A percentile compares a stretch with the other conserved stretches of the same genome.
Conservation (phyloP, 495 filamentous ascomycete genomes). For the Daldinia vernicosa region DNA sequence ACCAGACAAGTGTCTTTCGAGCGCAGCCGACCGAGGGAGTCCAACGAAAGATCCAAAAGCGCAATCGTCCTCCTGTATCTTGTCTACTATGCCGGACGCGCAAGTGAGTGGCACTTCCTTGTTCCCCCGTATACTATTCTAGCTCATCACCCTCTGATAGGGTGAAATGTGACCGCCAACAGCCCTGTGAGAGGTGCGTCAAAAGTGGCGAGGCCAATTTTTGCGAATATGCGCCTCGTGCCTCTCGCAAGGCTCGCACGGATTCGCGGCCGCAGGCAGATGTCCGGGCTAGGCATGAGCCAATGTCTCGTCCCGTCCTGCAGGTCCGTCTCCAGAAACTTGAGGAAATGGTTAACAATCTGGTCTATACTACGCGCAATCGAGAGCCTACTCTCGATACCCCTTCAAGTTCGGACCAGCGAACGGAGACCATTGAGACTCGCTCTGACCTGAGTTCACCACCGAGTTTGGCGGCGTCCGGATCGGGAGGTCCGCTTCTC, state of each 20-base stretch:
- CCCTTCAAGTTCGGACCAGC: slow-evolving; percentile 36
- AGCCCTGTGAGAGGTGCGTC: slow-evolving; percentile 55
- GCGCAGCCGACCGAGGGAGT: slow-evolving; percentile 46
- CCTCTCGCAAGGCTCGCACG: slow-evolving; percentile 44
- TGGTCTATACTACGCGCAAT: slow-evolving; percentile 45
- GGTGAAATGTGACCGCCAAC: slow-evolving; percentile 57
- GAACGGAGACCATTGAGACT: slow-evolving; percentile 32
- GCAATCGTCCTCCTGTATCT: slow-evolving; percentile 53
- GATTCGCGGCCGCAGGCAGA: slow-evolving; percentile 42
- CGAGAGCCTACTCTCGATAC: slow-evolving; percentile 35
- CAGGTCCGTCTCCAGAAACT: slow-evolving; percentile 58
- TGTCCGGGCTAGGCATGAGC: slow-evolving; percentile 39
- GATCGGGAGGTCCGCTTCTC: slow-evolving; percentile 36
- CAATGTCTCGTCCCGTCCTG: slow-evolving; percentile 47
- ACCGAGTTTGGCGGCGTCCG: slow-evolving; percentile 33
- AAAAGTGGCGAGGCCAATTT: slow-evolving; percentile 51
- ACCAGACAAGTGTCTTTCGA: slow-evolving; percentile 49
- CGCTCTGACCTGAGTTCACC: slow-evolving; percentile 38
- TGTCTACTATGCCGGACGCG: slow-evolving; percentile 54
- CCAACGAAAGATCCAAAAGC: slow-evolving; percentile 48
- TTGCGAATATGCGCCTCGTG: slow-evolving; percentile 55
- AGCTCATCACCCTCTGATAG: slow-evolving; percentile 41
- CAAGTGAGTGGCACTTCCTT: slow-evolving; percentile 45
- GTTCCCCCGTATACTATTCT: slow-evolving; percentile 12
- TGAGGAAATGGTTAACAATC: slow-evolving; percentile 57